Base-by-base conservation (phyloP, 1,284 basidiomycete species). In the Trichosporon ovoides region DNA sequence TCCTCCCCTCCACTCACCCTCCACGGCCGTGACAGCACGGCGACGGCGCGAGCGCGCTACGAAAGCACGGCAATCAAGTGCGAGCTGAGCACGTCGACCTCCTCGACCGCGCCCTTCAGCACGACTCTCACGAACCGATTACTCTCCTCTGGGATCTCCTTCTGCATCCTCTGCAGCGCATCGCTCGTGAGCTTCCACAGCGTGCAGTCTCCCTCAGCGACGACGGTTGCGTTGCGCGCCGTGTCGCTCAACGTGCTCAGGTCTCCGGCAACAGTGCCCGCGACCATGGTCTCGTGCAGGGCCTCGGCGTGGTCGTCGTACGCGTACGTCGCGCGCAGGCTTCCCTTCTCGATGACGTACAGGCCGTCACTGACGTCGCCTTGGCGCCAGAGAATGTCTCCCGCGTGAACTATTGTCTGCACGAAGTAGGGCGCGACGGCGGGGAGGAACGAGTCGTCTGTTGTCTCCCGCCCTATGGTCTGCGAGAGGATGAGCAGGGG, bases 181-280 rank as follows among this genome's bases (percentile, higher is more conserved):
- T 81, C 80, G 3, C 71, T 78, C 57, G 83, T 83, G 57, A 96
- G 75, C 74, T 84, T 87, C 93, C 93, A 96, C 49, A 96, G 66
- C 16, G 87, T 83, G 14, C 84, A 85, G 22, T 85, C 82, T 11
- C 85, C 81, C 75, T 95, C 93, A 1, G 87, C 90, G 0, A 87
- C 80, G 22, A 89, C 89, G 3, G 86, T 90, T n/a, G 91, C 87
- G 71, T 95, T 96, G 50, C 93, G 80, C 20, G 83, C 80, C 38
- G 86, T 81, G 16, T 85, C 85, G 9, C 89, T 85, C 22, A 97
- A 77, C 36, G 87, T 87, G 0, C 88, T 87, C 56, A 96, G 77
- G 75, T 96, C 93, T 1, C 93, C 93, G 2, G 92, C 90, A 6
- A 95, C 79, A 0, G 91, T 91, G 1, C 91, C 92, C 1, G 91